Evolutionary conservation across 164 flowering plant genomes (phyloP), one percentile per base, ranked within the genome.

Genomic region (Berberis thunbergii): DNA sequence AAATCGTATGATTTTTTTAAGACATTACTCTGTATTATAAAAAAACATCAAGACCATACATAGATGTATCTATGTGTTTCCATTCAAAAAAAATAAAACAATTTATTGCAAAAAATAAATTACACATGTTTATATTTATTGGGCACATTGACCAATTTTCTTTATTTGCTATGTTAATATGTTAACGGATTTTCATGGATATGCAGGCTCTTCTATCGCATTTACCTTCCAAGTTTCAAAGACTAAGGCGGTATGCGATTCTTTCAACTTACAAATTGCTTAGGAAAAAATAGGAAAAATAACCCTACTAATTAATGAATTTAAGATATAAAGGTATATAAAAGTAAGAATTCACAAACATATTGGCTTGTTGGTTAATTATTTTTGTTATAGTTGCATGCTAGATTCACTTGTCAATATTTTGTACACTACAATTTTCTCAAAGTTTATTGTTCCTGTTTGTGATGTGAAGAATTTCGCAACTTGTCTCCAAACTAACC

Each of bases 151-250:
- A 6, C 50, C 13, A 55, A 12, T 38, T 5, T 26, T 55, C 13
- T 40, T 26, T 5, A 1, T 38, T 55, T 2, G 45, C 40, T 45
- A 66, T 57, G 45, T 58, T 65, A 48, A 3, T 39, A 26, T 5
- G 2, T 43, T 54, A 41, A 65, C 54, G 7, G 45, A 45, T 63
- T 59, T 26, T 56, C 59, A 60, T 69, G n/a, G 59, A 58, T 72
- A 57, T 78, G 69, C 91, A 93, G 98, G 92, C 82, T 60, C 80
- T 93, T 58, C 64, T 93, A 26, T 72, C 91, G 2, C 86, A 87
- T 61, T 83, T 78, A 49, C 88, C 96, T 43, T 65, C 56, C 26
- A 93, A 93, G 74, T 87, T 65, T 72, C 79, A 83, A 64, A 82
- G 69, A 48, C 74, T 90, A 13, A 78, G 96, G 79, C 59, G 94